Conservation (phyloP, 2,329 filamentous ascomycete genomes). For the Exophiala sp. region DNA sequence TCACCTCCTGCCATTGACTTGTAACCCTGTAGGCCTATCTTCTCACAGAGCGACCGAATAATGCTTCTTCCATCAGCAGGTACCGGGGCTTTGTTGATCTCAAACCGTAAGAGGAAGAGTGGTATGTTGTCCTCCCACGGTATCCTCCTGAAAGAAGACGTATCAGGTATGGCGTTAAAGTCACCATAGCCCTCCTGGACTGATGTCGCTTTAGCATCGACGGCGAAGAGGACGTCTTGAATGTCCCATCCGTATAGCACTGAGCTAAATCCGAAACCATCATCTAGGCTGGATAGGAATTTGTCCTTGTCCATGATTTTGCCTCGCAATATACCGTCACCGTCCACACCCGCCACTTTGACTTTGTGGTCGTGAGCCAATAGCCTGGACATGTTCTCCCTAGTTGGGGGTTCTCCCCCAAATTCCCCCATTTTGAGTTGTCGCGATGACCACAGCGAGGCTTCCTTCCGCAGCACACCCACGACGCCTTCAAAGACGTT, state of each 20-base stretch:
- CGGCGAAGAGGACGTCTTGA: conserved; percentile 6
- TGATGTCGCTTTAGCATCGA: background rate
- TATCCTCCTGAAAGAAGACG: conserved; percentile 3
- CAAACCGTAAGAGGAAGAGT: conserved; percentile 4
- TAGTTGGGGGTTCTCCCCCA: background rate
- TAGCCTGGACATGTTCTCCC: background rate
- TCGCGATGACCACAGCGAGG: background rate
- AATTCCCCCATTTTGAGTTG: background rate
- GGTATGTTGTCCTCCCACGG: conserved; percentile 9
- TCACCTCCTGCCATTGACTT: conserved; percentile 3
- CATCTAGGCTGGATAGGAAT: conserved; percentile 4
- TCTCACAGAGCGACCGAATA: background rate
- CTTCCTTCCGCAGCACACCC: background rate
- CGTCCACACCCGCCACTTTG: conserved; percentile 4
- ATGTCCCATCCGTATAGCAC: conserved; percentile 7
- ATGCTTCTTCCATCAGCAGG: conserved; percentile 4
- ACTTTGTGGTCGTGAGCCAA: conserved; percentile 2
- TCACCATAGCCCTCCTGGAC: conserved; percentile 1
- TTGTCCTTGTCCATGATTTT: conserved; percentile 11
- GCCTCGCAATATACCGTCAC: conserved; percentile 6
- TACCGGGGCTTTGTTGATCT: background rate
- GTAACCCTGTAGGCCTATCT: background rate
- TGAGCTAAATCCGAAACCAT: conserved; percentile 7
- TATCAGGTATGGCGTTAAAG: conserved; percentile 3
- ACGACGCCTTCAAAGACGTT: background rate